Conservation (phyloP, 2,329 filamentous ascomycete species). For the Neopestalotiopsis clavispora region DNA sequence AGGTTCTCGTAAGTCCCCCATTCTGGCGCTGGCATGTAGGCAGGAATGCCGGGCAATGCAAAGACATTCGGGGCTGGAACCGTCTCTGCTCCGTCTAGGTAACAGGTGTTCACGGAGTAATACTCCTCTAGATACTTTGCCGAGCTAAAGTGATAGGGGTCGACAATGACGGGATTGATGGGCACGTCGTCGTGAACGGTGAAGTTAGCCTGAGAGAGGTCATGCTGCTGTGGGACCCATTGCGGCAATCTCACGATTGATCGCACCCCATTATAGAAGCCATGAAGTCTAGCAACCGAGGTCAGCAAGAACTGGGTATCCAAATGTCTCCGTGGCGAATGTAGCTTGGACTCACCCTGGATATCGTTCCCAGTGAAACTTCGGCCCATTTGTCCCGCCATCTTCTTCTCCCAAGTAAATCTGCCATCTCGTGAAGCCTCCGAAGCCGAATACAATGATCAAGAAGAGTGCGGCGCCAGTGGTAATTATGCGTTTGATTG, state of each 20-base stretch:
- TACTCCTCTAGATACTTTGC: conserved; percentile 31
- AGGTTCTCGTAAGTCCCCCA: conserved; percentile 69
- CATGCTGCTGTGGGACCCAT: conserved; percentile 34
- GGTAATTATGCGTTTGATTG: conserved; percentile 1
- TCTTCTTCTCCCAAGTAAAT: conserved; percentile 6
- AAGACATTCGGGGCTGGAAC: conserved; percentile 40
- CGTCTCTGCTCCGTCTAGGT: conserved; percentile 53
- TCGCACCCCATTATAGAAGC: conserved; percentile 34
- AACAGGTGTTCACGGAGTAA: conserved; percentile 44
- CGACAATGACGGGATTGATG: conserved; percentile 31
- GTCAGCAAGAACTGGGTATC: conserved; percentile 18
- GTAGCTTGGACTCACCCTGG: conserved; percentile 12
- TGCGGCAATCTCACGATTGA: conserved; percentile 32
- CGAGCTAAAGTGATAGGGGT: conserved; percentile 33
- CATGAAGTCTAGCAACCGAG: conserved; percentile 26
- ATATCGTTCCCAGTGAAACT: conserved; percentile 15
- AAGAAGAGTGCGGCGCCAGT: background rate
- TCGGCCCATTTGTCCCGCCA: conserved; percentile 2
- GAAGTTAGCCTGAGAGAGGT: conserved; percentile 23
- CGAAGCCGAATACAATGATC: conserved; percentile 2
- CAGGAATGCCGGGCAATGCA: conserved; percentile 63
- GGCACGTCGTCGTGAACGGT: conserved; percentile 28
- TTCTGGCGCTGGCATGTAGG: conserved; percentile 67
- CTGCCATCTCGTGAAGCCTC: conserved; percentile 4
- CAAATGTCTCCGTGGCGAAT: too few relatives aligned